phyloP scores from a whole-genome alignment of 2,329 filamentous ascomycete genomes.

The Ophiostoma populinum region DNA sequence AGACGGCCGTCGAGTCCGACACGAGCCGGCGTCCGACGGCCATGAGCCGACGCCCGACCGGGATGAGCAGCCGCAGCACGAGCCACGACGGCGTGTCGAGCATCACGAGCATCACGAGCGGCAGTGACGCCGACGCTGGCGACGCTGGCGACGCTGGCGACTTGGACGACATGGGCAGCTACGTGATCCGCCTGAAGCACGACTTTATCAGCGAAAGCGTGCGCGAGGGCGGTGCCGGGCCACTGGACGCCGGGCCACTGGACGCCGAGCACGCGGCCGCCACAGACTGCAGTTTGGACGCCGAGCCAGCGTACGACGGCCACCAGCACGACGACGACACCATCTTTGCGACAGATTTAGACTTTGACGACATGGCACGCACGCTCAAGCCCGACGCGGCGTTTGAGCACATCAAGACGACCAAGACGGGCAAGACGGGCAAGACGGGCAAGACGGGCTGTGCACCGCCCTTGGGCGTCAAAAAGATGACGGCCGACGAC shows the following conservation, averaged over 20 bases:
- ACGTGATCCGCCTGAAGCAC: conserved; percentile 68
- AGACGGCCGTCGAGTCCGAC: neutral
- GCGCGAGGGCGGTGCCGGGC: conserved; percentile 19
- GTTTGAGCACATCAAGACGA: too few relatives aligned
- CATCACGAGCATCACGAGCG: conserved; percentile 41
- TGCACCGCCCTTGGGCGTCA: too few relatives aligned
- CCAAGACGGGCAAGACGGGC: conserved; percentile 13
- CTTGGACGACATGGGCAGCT: conserved; percentile 39
- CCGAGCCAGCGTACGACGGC: too few relatives aligned
- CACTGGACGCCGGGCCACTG: neutral
- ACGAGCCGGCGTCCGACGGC: conserved; percentile 15
- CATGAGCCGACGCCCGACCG: conserved; percentile 15
- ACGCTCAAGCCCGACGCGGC: too few relatives aligned
- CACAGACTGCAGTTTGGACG: too few relatives aligned
- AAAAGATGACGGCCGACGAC: conserved; percentile 87
- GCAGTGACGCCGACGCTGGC: too few relatives aligned
- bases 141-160: too few relatives aligned
- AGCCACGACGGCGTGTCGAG: conserved; percentile 40
- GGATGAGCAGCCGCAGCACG: conserved; percentile 36
- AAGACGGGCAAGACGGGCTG: conserved; percentile 37
- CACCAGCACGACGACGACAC: too few relatives aligned
- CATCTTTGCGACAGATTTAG: too few relatives aligned
- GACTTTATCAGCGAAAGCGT: conserved; percentile 65
- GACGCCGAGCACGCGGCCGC: too few relatives aligned
- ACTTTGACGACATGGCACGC: too few relatives aligned